A percentile compares a stretch with the other conserved stretches of the same genome.
These are phyloP conservation scores for Marasmius tenuissimus DNA, from an alignment of 1,284 basidiomycete genomes.

Conservation along the genomic window DNA sequence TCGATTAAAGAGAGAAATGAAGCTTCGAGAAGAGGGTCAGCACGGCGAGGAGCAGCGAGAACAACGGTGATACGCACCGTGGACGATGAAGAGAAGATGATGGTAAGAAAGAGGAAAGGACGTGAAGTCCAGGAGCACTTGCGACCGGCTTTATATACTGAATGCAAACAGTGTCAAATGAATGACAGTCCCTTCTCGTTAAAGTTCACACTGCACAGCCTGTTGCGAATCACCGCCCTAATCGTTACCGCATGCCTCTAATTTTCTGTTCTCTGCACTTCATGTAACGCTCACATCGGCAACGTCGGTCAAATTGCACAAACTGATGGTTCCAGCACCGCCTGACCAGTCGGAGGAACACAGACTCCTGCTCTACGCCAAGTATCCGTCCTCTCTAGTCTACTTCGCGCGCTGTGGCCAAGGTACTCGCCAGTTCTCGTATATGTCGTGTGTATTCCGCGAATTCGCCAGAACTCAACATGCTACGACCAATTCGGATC, in stretches of 20 bases:
- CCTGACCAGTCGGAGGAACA: too few species aligned
- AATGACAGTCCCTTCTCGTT: background rate
- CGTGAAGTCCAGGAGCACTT: background rate
- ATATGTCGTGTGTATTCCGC: too few species aligned
- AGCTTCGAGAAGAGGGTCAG: background rate
- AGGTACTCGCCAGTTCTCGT: too few species aligned
- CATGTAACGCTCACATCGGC: too few species aligned
- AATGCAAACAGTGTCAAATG: background rate
- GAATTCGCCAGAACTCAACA: too few species aligned
- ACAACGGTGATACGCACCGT: background rate
- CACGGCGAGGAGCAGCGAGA: background rate
- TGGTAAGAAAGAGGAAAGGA: background rate
- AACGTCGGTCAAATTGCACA: too few species aligned
- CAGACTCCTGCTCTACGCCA: too few species aligned
- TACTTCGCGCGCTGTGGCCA: too few species aligned
- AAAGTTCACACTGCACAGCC: background rate
- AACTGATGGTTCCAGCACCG: too few species aligned
- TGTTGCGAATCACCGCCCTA: background rate
- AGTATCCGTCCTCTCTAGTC: too few species aligned
- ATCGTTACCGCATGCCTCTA: background rate
- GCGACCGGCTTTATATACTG: background rate
- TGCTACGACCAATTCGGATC: too few species aligned
- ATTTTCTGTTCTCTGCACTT: background rate
- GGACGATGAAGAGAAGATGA: background rate
- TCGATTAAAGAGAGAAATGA: conserved; percentile 10